Evolutionary conservation across 164 flowering plant genomes (phyloP).

Genomic region (Tetracentron sinense): DNA sequence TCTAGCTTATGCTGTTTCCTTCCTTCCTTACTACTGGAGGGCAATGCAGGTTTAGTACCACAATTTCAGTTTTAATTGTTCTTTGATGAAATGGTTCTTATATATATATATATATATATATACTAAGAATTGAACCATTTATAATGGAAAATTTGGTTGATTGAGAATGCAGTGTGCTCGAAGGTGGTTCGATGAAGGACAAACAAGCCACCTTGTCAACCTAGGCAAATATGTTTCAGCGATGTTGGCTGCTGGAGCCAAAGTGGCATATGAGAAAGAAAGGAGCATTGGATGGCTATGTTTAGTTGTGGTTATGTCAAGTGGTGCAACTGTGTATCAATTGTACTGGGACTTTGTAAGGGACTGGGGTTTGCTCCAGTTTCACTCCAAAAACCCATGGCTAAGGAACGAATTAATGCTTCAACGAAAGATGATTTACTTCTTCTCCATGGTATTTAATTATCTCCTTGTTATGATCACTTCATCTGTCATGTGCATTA

Average conservation of each 20-base stretch:
- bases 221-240: slow-evolving; percentile 96
- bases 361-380: slow-evolving; percentile 95
- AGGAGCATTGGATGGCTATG: slow-evolving; percentile 55
- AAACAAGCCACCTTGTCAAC: slow-evolving; percentile 74
- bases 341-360: slow-evolving; percentile 98
- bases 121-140: too few species aligned
- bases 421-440: slow-evolving; percentile 79
- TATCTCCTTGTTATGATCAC: too few species aligned
- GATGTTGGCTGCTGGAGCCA: slow-evolving; percentile 96
- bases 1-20: slow-evolving; percentile 92
- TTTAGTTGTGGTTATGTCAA: slow-evolving; percentile 70
- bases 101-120: too few species aligned
- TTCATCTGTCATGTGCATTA: too few species aligned
- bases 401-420: slow-evolving; percentile 87
- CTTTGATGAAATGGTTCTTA: too few species aligned
- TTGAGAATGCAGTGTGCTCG: slow-evolving; percentile 75
- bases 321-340: slow-evolving; percentile 82
- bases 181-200: slow-evolving; percentile 94
- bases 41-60: slow-evolving; percentile 80
- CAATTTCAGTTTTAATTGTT: neutral
- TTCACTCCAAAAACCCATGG: slow-evolving; percentile 86
- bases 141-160: neutral
- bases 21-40: slow-evolving; percentile 94
- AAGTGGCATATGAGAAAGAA: slow-evolving; percentile 86
- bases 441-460: slow-evolving; percentile 76